These are phyloP conservation scores for Neoboletus brunneissimus DNA, from an alignment of 768 basidiomycete species.

Conservation along the genomic window DNA sequence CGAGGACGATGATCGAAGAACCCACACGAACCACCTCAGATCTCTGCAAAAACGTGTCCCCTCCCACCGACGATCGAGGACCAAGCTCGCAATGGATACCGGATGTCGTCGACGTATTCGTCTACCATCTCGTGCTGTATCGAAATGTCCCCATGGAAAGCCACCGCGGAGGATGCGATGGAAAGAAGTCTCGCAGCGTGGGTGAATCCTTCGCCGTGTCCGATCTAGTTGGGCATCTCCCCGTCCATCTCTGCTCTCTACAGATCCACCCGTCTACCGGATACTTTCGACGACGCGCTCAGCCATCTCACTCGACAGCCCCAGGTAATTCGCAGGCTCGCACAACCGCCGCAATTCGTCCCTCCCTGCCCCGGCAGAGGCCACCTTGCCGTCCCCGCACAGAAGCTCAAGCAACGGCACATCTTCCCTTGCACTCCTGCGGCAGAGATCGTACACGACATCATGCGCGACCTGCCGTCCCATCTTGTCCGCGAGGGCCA, in stretches of 20 bases:
- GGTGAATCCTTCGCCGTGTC: constrained; percentile 6
- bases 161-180: not conserved
- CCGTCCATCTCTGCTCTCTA: not conserved
- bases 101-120: not conserved
- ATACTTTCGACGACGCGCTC: constrained; percentile 9
- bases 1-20: constrained; percentile 33
- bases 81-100: not conserved
- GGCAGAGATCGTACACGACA: constrained; percentile 43
- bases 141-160: not conserved
- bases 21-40: not conserved
- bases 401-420: constrained; percentile 35
- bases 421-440: constrained; percentile 24
- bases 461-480: constrained; percentile 48
- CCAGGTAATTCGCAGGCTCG: constrained; percentile 39
- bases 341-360: constrained; percentile 34
- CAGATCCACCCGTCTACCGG: not conserved
- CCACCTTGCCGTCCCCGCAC: constrained; percentile 27
- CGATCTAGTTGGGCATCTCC: constrained; percentile 5
- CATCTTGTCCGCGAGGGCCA: constrained; percentile 40
- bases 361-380: constrained; percentile 21
- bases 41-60: not conserved
- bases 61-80: not conserved
- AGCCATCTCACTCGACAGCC: constrained; percentile 33
- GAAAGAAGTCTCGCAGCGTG: not conserved
- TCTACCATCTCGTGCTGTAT: not conserved